Evolutionary conservation across 1,284 basidiomycete species (phyloP).

Genomic region (Boletus smithii): DNA sequence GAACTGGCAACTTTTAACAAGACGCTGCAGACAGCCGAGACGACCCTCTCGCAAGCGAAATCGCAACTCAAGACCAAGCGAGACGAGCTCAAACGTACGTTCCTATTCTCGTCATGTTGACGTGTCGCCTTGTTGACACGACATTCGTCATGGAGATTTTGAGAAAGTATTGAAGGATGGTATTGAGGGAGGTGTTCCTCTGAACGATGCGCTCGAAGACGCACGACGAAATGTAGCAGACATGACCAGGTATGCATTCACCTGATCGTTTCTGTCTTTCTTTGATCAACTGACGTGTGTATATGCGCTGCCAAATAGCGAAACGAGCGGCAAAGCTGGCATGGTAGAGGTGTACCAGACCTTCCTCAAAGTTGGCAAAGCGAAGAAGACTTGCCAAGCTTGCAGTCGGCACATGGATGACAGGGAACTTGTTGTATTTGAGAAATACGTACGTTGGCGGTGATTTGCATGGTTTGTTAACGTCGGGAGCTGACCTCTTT

Average conservation of each 20-base stretch:
- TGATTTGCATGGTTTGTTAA: not conserved
- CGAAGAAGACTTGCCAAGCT: slow-evolving; percentile 68
- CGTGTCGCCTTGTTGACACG: slow-evolving; percentile 1
- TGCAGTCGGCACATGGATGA: slow-evolving; percentile 72
- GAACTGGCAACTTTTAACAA: slow-evolving; percentile 50
- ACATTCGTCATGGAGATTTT: slow-evolving; percentile 39
- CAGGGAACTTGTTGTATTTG: slow-evolving; percentile 60
- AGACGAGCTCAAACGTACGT: slow-evolving; percentile 60
- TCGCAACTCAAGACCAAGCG: slow-evolving; percentile 61
- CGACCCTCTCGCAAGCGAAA: slow-evolving; percentile 55
- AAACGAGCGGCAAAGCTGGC: slow-evolving; percentile 35
- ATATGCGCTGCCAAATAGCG: slow-evolving; percentile 11
- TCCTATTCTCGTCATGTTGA: too few relatives aligned
- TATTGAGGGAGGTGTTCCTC: slow-evolving; percentile 38
- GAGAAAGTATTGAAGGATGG: slow-evolving; percentile 54
- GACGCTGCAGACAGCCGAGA: slow-evolving; percentile 59
- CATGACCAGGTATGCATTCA: slow-evolving; percentile 50
- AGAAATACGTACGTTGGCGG: slow-evolving; percentile 55
- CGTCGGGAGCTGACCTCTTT: not conserved
- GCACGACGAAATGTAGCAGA: slow-evolving; percentile 52
- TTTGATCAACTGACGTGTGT: not conserved
- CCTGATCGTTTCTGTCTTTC: not conserved
- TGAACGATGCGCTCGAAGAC: slow-evolving; percentile 59
- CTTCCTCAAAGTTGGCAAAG: slow-evolving; percentile 60
- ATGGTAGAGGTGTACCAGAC: slow-evolving; percentile 58